Conservation (phyloP, 1,139 yeast species). For the Suhomyces wounanorum region DNA sequence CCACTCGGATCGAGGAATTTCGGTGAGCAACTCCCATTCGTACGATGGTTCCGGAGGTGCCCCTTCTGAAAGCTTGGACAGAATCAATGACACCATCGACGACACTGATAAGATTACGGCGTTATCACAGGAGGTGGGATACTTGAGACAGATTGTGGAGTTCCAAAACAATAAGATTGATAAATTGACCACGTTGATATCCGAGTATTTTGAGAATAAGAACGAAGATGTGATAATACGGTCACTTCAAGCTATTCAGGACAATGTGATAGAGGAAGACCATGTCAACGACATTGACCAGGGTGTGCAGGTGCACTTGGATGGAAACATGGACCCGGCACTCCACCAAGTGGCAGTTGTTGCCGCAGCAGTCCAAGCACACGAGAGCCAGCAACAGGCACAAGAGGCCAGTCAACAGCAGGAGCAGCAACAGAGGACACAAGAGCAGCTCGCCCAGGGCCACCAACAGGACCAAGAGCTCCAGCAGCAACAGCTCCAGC, state of each 20-base stretch:
- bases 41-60: constrained; percentile 4
- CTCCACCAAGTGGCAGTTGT: constrained; percentile 44
- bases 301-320: constrained; percentile 26
- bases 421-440: constrained; percentile 3
- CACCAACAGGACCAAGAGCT: constrained; percentile 8
- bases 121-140: constrained; percentile 36
- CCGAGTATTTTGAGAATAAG: constrained; percentile 38
- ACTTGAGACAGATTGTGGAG: constrained; percentile 40
- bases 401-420: constrained; percentile 10
- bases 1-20: constrained; percentile 2
- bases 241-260: constrained; percentile 32
- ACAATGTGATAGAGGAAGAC: constrained; percentile 22
- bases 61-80: constrained; percentile 15
- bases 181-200: constrained; percentile 36
- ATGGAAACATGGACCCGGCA: constrained; percentile 42
- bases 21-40: constrained; percentile 1
- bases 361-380: constrained; percentile 36
- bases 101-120: constrained; percentile 26
- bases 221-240: constrained; percentile 33
- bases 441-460: constrained; percentile 2
- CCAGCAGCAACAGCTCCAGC: constrained; percentile 2
- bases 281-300: constrained; percentile 18
- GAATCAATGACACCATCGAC: constrained; percentile 19
- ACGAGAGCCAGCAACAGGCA: constrained; percentile 15
- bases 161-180: constrained; percentile 44